phyloP scores from a whole-genome alignment of 1,284 basidiomycete genomes.

The Boletus smithii region DNA sequence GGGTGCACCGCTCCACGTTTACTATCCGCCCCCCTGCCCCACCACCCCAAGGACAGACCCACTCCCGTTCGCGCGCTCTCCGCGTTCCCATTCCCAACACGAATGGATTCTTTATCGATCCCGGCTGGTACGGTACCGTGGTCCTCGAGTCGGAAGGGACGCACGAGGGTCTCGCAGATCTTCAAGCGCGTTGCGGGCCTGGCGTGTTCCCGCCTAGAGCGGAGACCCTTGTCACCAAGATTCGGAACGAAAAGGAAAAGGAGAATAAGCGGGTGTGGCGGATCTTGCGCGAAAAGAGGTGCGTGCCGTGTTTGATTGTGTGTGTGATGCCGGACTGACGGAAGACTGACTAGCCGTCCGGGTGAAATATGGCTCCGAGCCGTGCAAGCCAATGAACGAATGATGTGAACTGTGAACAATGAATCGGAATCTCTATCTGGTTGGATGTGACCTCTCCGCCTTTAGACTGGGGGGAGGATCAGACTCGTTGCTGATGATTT shows the following conservation, averaged over 20 bases:
- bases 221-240: slow-evolving; percentile 26
- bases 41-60: slow-evolving; percentile 16
- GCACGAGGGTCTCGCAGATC: slow-evolving; percentile 74
- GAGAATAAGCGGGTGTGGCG: slow-evolving; percentile 60
- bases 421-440: no score
- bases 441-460: no score
- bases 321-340: no score
- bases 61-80: slow-evolving; percentile 22
- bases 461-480: no score
- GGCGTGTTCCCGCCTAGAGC: slow-evolving; percentile 61
- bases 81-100: slow-evolving; percentile 49
- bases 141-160: slow-evolving; percentile 81
- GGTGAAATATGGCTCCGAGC: slow-evolving; percentile 76
- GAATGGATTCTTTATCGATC: slow-evolving; percentile 58
- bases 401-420: no score
- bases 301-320: slow-evolving; percentile 29
- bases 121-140: slow-evolving; percentile 75
- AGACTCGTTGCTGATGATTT: no score
- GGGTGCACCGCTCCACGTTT: slow-evolving; percentile 77
- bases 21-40: slow-evolving; percentile 46
- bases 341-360: slow-evolving; percentile 54
- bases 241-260: slow-evolving; percentile 40
- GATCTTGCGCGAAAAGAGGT: slow-evolving; percentile 75
- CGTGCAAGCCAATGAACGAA: slow-evolving; percentile 59
- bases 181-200: slow-evolving; percentile 66